Percentiles rank a stretch among this genome's conserved stretches.
phyloP scores from a whole-genome alignment of 805 yeast genomes.

The Monosporozyma siamensis region DNA sequence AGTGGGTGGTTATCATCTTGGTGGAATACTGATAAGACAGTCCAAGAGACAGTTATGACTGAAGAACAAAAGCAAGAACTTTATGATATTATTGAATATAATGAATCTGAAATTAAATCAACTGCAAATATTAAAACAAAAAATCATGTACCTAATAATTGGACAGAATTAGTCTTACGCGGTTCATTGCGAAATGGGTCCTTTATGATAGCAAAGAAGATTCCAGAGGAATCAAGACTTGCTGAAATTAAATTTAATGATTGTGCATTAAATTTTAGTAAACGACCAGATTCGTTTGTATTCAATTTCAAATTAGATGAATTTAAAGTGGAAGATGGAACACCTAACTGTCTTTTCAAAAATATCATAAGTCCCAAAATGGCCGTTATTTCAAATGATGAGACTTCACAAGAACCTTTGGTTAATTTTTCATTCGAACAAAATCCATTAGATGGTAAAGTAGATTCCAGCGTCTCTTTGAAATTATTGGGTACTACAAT shows the following conservation, averaged over 20 bases:
- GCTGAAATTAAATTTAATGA: conserved; percentile 70
- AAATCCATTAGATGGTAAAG: conserved; percentile 75
- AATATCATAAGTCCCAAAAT: conserved; percentile 81
- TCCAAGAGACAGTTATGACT: conserved; percentile 41
- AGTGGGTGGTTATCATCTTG: conserved; percentile 63
- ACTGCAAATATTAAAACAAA: conserved; percentile 46
- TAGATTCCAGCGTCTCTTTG: conserved; percentile 69
- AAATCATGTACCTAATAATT: conserved; percentile 57
- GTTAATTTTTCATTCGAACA: conserved; percentile 75
- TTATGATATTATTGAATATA: conserved; percentile 87
- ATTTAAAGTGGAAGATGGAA: conserved; percentile 80
- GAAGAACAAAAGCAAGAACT: conserved; percentile 85
- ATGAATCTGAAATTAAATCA: conserved; percentile 43
- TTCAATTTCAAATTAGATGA: conserved; percentile 69
- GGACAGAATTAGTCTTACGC: conserved; percentile 29
- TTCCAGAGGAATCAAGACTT: conserved; percentile 41
- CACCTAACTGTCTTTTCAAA: conserved; percentile 68
- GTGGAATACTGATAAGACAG: conserved; percentile 41
- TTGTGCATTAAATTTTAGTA: conserved; percentile 60
- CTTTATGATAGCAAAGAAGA: conserved; percentile 41
- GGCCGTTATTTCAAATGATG: conserved; percentile 14
- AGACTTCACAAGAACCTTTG: conserved; percentile 42
- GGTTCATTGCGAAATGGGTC: conserved; percentile 73
- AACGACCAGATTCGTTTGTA: conserved; percentile 70
- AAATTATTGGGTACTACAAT: conserved; percentile 81